These are phyloP conservation scores for Fusarium sp. DNA, from an alignment of 2,329 filamentous ascomycete species.

Conservation along the genomic window DNA sequence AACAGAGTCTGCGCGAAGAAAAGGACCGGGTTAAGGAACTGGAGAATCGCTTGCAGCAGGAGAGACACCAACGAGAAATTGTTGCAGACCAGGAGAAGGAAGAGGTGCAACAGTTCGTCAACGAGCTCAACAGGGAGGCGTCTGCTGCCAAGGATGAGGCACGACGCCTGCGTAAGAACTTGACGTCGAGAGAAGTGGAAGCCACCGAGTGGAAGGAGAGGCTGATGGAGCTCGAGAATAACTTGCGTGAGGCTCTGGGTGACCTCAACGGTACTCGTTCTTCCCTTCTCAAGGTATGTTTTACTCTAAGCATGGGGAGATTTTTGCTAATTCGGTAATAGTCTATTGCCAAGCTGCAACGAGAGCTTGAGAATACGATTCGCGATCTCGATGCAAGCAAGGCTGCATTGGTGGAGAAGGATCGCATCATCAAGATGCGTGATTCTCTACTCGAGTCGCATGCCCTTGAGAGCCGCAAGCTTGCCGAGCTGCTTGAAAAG, in stretches of 20 bases:
- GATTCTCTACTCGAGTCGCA: conserved; percentile 90
- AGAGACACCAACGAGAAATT: conserved; percentile 87
- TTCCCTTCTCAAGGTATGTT: conserved; percentile 80
- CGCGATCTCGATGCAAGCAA: conserved; percentile 85
- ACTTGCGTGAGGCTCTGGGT: conserved; percentile 86
- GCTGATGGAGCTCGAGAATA: conserved; percentile 89
- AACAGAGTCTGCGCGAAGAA: conserved; percentile 85
- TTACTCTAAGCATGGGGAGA: neutral
- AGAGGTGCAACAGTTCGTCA: conserved; percentile 92
- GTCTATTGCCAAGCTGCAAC: conserved; percentile 88
- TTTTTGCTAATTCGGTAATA: conserved; percentile 48
- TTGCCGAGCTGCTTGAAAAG: conserved; percentile 90
- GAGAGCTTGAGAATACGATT: conserved; percentile 85
- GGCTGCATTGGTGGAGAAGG: conserved; percentile 86
- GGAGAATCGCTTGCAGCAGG: conserved; percentile 80
- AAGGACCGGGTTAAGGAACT: conserved; percentile 80
- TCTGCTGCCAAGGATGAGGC: conserved; percentile 87
- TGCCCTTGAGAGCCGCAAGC: conserved; percentile 84
- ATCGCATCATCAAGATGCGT: conserved; percentile 88
- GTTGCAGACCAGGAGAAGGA: conserved; percentile 91
- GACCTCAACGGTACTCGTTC: conserved; percentile 89
- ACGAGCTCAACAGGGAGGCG: conserved; percentile 89
- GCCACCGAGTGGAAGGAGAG: conserved; percentile 92
- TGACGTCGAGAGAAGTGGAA: conserved; percentile 88
- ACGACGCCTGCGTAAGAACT: conserved; percentile 82